These are phyloP conservation scores for Xylaria sp. DNA, from an alignment of 2,329 filamentous ascomycete species.

Conservation along the genomic window DNA sequence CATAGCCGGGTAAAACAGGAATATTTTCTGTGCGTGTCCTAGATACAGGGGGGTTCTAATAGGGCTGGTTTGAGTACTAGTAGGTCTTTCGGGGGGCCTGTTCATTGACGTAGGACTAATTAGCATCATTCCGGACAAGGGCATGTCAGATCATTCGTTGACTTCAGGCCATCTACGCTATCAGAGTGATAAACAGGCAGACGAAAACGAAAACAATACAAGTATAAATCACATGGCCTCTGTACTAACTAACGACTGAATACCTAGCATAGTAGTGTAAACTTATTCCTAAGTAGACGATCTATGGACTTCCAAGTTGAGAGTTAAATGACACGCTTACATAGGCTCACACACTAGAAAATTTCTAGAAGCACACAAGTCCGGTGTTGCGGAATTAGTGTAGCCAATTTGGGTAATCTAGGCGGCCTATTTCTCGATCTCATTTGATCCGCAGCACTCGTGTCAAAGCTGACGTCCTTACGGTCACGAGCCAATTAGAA, in stretches of 20 bases:
- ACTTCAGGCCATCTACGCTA: not conserved
- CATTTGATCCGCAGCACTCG: not conserved
- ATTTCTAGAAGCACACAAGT: slow-evolving; percentile 26
- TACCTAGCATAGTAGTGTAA: too few species aligned
- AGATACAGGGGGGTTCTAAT: not conserved
- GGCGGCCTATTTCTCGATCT: not conserved
- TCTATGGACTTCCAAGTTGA: too few species aligned
- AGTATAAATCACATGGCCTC: not conserved
- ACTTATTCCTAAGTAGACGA: too few species aligned
- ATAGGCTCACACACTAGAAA: slow-evolving; percentile 21
- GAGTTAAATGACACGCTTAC: too few species aligned
- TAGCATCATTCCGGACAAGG: not conserved
- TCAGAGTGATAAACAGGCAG: not conserved
- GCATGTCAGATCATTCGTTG: not conserved
- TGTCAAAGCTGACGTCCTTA: slow-evolving; percentile 3
- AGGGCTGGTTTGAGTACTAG: not conserved
- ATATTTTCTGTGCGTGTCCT: not conserved
- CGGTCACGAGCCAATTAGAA: slow-evolving; percentile 15
- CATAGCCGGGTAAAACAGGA: slow-evolving; percentile 9
- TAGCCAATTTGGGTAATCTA: too few species aligned
- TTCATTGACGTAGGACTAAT: not conserved
- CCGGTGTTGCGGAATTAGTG: not conserved
- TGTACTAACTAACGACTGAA: not conserved
- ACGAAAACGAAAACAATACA: not conserved
- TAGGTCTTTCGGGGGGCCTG: not conserved